These are phyloP conservation scores for Aspergillus biplanus DNA, from an alignment of 495 filamentous ascomycete genomes.

Conservation along the genomic window DNA sequence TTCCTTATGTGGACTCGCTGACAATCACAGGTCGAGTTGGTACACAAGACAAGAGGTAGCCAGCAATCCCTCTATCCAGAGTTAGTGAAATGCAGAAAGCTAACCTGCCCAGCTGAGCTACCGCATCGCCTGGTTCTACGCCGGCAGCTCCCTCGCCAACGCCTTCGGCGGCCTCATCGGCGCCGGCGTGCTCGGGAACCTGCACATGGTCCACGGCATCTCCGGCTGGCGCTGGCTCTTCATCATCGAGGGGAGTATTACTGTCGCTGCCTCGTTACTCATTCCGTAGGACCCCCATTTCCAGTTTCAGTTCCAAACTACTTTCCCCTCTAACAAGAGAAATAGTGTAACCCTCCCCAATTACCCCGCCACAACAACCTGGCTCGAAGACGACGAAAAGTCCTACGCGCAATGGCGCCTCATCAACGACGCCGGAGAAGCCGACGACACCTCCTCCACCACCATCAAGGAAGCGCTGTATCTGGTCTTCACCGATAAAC, in stretches of 20 bases:
- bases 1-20: not conserved
- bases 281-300: constrained; percentile 26
- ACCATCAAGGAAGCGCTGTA: constrained; percentile 32
- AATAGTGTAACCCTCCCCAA: constrained; percentile 71
- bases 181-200: constrained; percentile 49
- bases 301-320: constrained; percentile 1
- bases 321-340: constrained; percentile 19
- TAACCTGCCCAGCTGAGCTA: constrained; percentile 30
- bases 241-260: constrained; percentile 70
- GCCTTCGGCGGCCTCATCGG: constrained; percentile 67
- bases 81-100: constrained; percentile 13
- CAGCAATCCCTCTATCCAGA: too few species aligned
- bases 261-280: constrained; percentile 31
- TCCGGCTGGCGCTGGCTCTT: constrained; percentile 72
- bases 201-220: constrained; percentile 55
- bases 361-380: constrained; percentile 74
- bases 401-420: constrained; percentile 71
- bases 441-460: constrained; percentile 51
- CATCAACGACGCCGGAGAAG: constrained; percentile 76
- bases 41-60: constrained; percentile 55
- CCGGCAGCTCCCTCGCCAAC: constrained; percentile 63
- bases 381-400: constrained; percentile 70
- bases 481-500: constrained; percentile 36
- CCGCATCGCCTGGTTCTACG: constrained; percentile 63
- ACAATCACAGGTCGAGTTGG: constrained; percentile 43